Evolutionary conservation across 2,329 filamentous ascomycete species (phyloP).

Genomic region (Ophiostoma pallidulum): DNA sequence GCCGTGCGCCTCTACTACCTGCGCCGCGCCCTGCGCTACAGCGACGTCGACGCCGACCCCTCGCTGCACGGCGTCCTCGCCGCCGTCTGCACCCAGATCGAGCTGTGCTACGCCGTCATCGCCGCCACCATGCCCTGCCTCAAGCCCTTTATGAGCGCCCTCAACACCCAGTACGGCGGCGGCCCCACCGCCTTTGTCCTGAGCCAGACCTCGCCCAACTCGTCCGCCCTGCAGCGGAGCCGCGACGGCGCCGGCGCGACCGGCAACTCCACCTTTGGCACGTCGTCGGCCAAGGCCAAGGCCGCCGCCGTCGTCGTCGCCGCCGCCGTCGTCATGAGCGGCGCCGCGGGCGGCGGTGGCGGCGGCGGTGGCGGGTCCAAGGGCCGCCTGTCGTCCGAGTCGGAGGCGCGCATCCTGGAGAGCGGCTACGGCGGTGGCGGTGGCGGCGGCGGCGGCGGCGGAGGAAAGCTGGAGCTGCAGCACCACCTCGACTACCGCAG

Average conservation of each 20-base stretch:
- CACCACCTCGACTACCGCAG: not conserved
- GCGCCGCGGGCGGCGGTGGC: not conserved
- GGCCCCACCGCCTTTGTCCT: constrained; percentile 12
- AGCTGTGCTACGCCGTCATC: constrained; percentile 32
- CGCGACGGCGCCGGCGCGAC: not conserved
- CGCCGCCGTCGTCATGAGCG: constrained; percentile 4
- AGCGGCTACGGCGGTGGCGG: not conserved
- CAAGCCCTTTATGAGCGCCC: constrained; percentile 32
- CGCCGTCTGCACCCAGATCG: constrained; percentile 29
- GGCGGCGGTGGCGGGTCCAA: not conserved
- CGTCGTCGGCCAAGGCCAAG: constrained; percentile 7
- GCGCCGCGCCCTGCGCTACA: constrained; percentile 20
- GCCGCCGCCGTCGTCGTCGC: not conserved
- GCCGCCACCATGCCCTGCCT: constrained; percentile 33
- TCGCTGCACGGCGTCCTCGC: constrained; percentile 28
- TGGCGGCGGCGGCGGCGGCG: not conserved
- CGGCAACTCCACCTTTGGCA: not conserved
- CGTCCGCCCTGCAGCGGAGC: constrained; percentile 5
- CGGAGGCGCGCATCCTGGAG: constrained; percentile 4
- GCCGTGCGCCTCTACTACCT: constrained; percentile 30
- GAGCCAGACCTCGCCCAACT: constrained; percentile 7
- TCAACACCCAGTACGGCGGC: constrained; percentile 25
- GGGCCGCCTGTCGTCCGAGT: constrained; percentile 9
- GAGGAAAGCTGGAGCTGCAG: not conserved
- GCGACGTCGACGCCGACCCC: constrained; percentile 28